phyloP scores from a whole-genome alignment of 2,329 filamentous ascomycete genomes.

The Fonsecaea pedrosoi region DNA sequence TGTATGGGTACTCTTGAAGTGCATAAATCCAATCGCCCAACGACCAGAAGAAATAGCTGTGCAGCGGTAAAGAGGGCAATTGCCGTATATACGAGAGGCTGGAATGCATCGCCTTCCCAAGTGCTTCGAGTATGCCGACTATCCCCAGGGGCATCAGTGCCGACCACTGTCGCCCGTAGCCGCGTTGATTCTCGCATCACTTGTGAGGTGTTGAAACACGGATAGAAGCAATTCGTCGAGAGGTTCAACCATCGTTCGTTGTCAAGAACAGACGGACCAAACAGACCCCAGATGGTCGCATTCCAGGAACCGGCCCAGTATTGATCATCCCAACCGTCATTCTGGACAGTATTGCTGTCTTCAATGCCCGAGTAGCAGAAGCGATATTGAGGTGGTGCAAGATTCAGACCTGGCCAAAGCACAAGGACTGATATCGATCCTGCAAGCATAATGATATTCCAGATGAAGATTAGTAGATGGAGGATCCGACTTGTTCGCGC shows the following conservation, averaged over 20 bases:
- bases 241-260: slow-evolving; percentile 29
- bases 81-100: slow-evolving; percentile 43
- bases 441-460: slow-evolving; percentile 45
- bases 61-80: slow-evolving; percentile 41
- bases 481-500: slow-evolving; percentile 42
- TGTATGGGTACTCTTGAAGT: slow-evolving; percentile 43
- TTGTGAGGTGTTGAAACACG: slow-evolving; percentile 42
- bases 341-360: slow-evolving; percentile 34
- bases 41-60: slow-evolving; percentile 40
- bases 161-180: slow-evolving; percentile 35
- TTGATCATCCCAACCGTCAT: slow-evolving; percentile 41
- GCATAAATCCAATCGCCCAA: slow-evolving; percentile 31
- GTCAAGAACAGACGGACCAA: slow-evolving; percentile 34
- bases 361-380: slow-evolving; percentile 44
- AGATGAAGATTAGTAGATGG: slow-evolving; percentile 42
- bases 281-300: slow-evolving; percentile 42
- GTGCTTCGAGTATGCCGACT: slow-evolving; percentile 32
- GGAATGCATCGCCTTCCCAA: slow-evolving; percentile 38
- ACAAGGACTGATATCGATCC: slow-evolving; percentile 43
- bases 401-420: slow-evolving; percentile 37
- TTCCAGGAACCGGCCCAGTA: slow-evolving; percentile 44
- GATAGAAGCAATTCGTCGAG: slow-evolving; percentile 44
- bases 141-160: slow-evolving; percentile 17
- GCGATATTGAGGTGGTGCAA: slow-evolving; percentile 42
- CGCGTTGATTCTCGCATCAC: slow-evolving; percentile 39